Conservation (phyloP, 2,329 filamentous ascomycete species). For the Macroventuria anomochaeta region DNA sequence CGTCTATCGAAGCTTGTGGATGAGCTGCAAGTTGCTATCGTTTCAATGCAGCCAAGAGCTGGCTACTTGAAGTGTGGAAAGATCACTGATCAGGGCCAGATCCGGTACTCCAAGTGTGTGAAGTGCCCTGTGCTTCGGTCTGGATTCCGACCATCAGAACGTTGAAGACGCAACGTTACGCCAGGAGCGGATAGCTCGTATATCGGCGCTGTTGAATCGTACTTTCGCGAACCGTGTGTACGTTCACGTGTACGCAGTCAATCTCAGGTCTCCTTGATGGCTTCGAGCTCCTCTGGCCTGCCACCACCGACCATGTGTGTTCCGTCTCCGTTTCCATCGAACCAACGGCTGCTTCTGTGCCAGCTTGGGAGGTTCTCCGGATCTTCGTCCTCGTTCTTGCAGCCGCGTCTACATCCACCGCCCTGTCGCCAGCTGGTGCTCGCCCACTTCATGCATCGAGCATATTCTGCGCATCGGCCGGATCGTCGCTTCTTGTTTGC, state of each 20-base stretch:
- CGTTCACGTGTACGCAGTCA: neutral
- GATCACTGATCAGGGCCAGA: neutral
- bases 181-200: neutral
- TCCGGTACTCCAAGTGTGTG: neutral
- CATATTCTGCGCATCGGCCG: conserved; percentile 39
- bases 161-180: neutral
- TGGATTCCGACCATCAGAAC: neutral
- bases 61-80: neutral
- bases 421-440: conserved; percentile 38
- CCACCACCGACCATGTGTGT: conserved; percentile 43
- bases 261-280: conserved; percentile 14
- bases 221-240: neutral
- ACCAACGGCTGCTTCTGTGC: conserved; percentile 43
- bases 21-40: neutral
- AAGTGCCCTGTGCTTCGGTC: neutral
- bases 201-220: no score
- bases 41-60: neutral
- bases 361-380: conserved; percentile 41
- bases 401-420: conserved; percentile 42
- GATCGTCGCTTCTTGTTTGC: conserved; percentile 29
- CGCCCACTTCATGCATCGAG: conserved; percentile 45
- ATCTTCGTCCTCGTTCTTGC: conserved; percentile 45
- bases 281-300: conserved; percentile 19
- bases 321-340: conserved; percentile 35
- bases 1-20: neutral